Base-by-base conservation (phyloP, 2,329 filamentous ascomycete species). In the Phaeosphaeria sp. region DNA sequence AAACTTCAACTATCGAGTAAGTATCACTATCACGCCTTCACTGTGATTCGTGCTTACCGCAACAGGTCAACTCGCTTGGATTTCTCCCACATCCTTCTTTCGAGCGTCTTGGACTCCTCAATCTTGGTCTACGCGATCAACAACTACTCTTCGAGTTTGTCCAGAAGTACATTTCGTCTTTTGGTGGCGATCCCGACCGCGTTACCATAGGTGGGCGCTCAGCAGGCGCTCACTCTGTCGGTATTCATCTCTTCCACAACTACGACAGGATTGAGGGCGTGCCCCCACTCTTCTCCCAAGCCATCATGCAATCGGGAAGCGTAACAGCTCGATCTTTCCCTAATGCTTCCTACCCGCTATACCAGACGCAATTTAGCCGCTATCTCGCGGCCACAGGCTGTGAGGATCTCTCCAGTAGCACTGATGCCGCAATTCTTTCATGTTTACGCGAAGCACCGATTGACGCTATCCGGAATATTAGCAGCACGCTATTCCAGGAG, bases 361-460 rank as follows among this genome's bases (percentile, higher is more conserved):
- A 73, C 42, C 63, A 71, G 43, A n/a, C 27, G 9, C 71, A 73
- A 21, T 72, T 72, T 23, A 46, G 59, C 0, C 50, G 57, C 10
- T 72, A 65, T 36, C 60, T 72, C 1, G 22, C 55, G 6, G 54
- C 65, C 2, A 60, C 59, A 15, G 65, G 67, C 22, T 66, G 69
- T 65, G n/a, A 52, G 13, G 33, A 48, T 2, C 51, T 63, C n/a
- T 58, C 62, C 11, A 64, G 63, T 1, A 64, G 65, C 11, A 66
- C 68, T 13, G 74, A 79, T 33, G 63, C 69, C 0, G 69, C 66
- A 0, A 66, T 78, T 0, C 67, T 82, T 0, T 50, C 51, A 3
- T 82, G 80, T 51, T 64, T 82, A 2, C 77, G 78, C 2, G 60
- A 67, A 1, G 79, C 74, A 0, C 71, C 78, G 17, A 68, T 80